Evolutionary conservation across 2,329 filamentous ascomycete species (phyloP).

Genomic region (Monascus ruber): DNA sequence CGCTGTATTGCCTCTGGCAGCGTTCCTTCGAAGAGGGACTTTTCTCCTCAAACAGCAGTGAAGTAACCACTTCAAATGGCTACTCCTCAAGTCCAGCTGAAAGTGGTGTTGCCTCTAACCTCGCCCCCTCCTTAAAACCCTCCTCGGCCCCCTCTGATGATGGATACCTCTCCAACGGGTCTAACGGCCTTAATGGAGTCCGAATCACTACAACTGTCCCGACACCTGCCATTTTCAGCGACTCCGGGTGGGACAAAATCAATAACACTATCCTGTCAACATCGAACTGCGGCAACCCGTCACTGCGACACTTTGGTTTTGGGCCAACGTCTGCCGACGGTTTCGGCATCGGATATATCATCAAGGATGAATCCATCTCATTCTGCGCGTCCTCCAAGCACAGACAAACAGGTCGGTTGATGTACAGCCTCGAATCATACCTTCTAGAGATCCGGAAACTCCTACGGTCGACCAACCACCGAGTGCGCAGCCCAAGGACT

Average conservation of each 20-base stretch:
- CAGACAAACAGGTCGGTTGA: conserved; percentile 78
- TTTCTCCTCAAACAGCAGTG: conserved; percentile 38
- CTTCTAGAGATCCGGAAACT: conserved; percentile 82
- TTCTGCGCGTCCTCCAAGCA: conserved; percentile 93
- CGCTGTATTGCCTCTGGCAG: conserved; percentile 91
- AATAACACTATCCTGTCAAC: conserved; percentile 92
- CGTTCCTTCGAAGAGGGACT: conserved; percentile 66
- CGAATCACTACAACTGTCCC: conserved; percentile 21
- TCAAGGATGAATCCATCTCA: conserved; percentile 83
- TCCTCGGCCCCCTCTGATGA: conserved; percentile 33
- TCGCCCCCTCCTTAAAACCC: conserved; percentile 16
- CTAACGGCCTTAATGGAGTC: conserved; percentile 43
- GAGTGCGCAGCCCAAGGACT: conserved; percentile 41
- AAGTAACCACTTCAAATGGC: conserved; percentile 45
- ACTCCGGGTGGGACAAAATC: conserved; percentile 84
- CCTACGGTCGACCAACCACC: conserved; percentile 55
- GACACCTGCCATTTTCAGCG: conserved; percentile 69
- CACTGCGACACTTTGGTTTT: conserved; percentile 89
- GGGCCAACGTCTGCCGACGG: conserved; percentile 88
- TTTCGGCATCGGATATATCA: conserved; percentile 97
- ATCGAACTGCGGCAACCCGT: conserved; percentile 97
- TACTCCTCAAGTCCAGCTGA: conserved; percentile 52
- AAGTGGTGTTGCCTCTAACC: conserved; percentile 8
- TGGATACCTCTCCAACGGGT: conserved; percentile 37
- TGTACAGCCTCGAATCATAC: conserved; percentile 83